Evolutionary conservation across 495 filamentous ascomycete genomes (phyloP), one percentile per base, ranked within the genome.

Genomic region (Annulohypoxylon maeteangense): DNA sequence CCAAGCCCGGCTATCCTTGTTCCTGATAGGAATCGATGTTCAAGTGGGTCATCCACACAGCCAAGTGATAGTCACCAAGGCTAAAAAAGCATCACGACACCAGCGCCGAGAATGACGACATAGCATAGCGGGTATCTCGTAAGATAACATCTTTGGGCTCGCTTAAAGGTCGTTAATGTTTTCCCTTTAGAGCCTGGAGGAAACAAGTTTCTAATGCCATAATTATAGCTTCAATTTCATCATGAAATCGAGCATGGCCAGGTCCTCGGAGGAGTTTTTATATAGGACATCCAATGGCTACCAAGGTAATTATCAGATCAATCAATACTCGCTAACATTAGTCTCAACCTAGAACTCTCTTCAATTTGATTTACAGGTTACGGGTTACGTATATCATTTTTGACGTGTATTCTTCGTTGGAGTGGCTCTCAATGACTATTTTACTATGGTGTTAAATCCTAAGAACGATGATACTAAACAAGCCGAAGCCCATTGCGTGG

Each of bases 51-150:
- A 44, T 18, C 20, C 20, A 6, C 16, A 1, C 5, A 18, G 40
- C n/a, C 20, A 18, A 2, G 7, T 18, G 40, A 7, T 8, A n/a
- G 40, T 20, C 20, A 3, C 12, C 20, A 3, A 18, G 40, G 25
- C 20, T 18, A 27, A 23, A 14, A 16, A 16, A 4, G 31, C 1
- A 61, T 61, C 57, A 61, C 57, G 57, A 61, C 57, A 61, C 48
- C 57, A 48, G 20, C 25, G 29, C 16, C 23, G 40, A 48, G 57
- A 48, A 48, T 61, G 57, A 34, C 57, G 42, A 42, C 42, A 61
- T 61, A 27, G n/a, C 27, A 47, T 44, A 44, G 40, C n/a, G 40
- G 38, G 14, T 42, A 45, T 44, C 40, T 6, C 20, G 7, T 20
- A 20, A 18, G n/a, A 44, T 44, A 1, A 6, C 20, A 18, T 44